Conservation (phyloP, 1,284 basidiomycete species). For the Ustilago loliicola region DNA sequence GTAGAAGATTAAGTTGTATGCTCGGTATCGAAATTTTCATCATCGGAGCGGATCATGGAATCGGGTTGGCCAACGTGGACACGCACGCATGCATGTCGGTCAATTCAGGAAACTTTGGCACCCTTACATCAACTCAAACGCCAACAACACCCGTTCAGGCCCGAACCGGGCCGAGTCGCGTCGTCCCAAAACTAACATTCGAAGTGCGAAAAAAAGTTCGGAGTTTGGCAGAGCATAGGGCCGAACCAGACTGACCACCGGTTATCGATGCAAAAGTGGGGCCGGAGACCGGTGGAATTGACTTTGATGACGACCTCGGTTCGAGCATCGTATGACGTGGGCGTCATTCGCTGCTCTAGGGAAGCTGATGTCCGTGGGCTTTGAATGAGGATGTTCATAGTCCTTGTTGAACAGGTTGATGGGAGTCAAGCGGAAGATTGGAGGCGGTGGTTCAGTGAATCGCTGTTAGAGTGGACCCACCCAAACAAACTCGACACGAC, state of each 20-base stretch:
- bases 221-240: background rate
- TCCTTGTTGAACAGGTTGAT: background rate
- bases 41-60: background rate
- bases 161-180: background rate
- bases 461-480: too few species aligned
- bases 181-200: background rate
- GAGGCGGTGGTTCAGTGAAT: too few species aligned
- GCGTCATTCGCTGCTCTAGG: background rate
- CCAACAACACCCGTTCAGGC: background rate
- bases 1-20: background rate
- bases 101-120: background rate
- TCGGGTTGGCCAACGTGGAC: background rate
- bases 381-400: too few species aligned
- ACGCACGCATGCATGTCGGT: background rate
- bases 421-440: too few species aligned
- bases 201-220: background rate
- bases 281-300: slow-evolving; percentile 4
- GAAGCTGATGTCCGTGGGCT: background rate
- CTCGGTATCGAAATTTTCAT: background rate
- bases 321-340: background rate
- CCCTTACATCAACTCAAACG: background rate
- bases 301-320: background rate
- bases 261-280: background rate
- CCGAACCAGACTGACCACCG: background rate
- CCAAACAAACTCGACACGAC: too few species aligned